Evolutionary conservation across 352 stramenopile species (phyloP).

Genomic region (Globisporangium spinosum): DNA sequence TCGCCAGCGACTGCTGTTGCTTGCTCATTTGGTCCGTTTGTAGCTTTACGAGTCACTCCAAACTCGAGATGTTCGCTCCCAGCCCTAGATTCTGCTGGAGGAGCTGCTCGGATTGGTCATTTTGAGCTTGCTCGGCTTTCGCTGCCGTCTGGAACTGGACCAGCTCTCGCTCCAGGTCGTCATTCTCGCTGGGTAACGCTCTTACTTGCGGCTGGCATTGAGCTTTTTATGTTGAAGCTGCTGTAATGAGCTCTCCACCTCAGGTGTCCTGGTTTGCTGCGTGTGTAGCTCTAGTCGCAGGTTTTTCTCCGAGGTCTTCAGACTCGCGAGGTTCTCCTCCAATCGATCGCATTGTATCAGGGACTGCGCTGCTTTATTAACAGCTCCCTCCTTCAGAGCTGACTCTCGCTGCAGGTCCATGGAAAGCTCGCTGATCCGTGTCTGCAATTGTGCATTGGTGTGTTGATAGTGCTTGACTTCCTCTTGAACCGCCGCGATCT

Average conservation of each 20-base stretch:
- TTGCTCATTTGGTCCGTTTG: conserved; percentile 23
- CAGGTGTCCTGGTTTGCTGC: neutral
- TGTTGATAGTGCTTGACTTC: conserved; percentile 14
- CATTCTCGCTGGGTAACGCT: neutral
- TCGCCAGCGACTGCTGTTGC: conserved; percentile 29
- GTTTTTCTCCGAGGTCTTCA: neutral
- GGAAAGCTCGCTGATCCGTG: conserved; percentile 15
- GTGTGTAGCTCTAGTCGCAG: conserved; percentile 18
- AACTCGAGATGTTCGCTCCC: conserved; percentile 10
- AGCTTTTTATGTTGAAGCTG: neutral
- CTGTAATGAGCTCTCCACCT: conserved; percentile 9
- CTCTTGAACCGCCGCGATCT: conserved; percentile 18
- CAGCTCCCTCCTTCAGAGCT: conserved; percentile 26
- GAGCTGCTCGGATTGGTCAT: neutral
- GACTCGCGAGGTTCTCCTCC: neutral
- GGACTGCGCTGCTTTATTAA: conserved; percentile 39
- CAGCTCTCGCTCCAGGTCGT: neutral
- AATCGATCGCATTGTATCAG: conserved; percentile 26
- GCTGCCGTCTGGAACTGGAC: neutral
- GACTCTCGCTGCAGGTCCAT: conserved; percentile 21
- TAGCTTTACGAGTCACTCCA: conserved; percentile 15
- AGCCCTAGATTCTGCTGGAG: conserved; percentile 17
- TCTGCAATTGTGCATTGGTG: conserved; percentile 7
- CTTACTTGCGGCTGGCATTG: neutral
- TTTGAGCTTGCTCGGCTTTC: conserved; percentile 1